A percentile compares a stretch with the other conserved stretches of the same genome.
Evolutionary conservation across 2,329 filamentous ascomycete genomes (phyloP).

Genomic region (Teratosphaeria gauchensis): DNA sequence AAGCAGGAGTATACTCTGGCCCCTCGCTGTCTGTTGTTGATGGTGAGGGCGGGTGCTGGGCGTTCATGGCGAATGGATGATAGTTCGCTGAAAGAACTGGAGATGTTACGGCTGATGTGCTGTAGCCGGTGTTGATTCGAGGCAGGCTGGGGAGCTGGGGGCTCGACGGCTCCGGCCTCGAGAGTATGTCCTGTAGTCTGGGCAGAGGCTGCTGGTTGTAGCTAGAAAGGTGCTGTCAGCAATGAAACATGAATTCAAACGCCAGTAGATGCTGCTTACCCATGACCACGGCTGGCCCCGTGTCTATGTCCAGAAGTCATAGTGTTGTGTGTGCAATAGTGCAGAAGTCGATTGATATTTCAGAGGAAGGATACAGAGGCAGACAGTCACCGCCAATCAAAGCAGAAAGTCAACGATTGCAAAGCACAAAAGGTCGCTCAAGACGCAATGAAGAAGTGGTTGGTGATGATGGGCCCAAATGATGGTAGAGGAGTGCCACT

Average conservation of each 20-base stretch:
- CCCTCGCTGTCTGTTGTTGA: background rate
- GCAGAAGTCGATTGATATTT: background rate
- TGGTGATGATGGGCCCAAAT: background rate
- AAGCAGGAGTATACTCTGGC: background rate
- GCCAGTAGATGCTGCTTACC: background rate
- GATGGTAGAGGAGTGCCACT: background rate
- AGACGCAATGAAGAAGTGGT: background rate
- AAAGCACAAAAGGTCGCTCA: background rate
- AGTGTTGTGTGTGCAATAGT: background rate
- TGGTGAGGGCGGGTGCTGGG: background rate
- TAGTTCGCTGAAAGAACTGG: background rate
- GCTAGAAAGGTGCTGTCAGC: background rate
- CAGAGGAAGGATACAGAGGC: background rate
- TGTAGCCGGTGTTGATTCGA: background rate
- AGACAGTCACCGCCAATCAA: background rate
- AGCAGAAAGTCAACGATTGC: background rate
- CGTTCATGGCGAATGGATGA: background rate
- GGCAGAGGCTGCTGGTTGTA: background rate
- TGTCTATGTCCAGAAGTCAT: background rate
- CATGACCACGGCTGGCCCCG: background rate
- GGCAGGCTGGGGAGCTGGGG: background rate
- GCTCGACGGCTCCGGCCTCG: background rate
- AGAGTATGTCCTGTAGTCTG: background rate
- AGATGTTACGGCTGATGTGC: background rate
- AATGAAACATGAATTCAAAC: background rate